Base-by-base conservation (phyloP, 2,329 filamentous ascomycete genomes). In the Colletotrichum sp. region DNA sequence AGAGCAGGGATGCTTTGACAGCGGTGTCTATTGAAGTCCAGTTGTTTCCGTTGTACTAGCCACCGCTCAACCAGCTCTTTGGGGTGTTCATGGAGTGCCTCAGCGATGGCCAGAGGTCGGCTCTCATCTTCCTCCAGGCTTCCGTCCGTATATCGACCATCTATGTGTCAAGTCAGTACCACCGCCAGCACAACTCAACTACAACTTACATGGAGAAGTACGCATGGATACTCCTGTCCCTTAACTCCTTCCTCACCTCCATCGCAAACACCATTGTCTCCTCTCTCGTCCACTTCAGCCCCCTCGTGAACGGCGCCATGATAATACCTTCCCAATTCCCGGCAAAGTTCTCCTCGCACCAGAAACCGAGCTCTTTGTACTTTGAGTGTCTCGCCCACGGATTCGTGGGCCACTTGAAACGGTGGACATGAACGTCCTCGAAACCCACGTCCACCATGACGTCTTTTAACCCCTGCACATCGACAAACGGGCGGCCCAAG, bases 391-490 rank as follows among this genome's bases (percentile, higher is more conserved):
- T 87, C 0, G 89, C 87, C 90, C 90, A 92, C 16, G 84, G 80
- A 78, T 88, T 89, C 36, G 85, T 85, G 1, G 90, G 90, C 82
- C 89, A 87, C 81, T 87, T 88, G 78, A 84, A 88, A 24, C 87
- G 79, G 2, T 85, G 82, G 79, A 90, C 87, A 0, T 82, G 82
- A 1, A 92, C 87, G 71, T 91, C 86, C 69, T 86, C 83, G 77
- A 92, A 92, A 1, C 91, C 91, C 0, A 87, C 88, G n/a, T 88
- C 87, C 12, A 83, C 81, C 80, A 92, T 84, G 67, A 86, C 84
- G 49, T 84, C 81, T 8, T 71, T 71, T 34, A 63, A 8, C 21
- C 85, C 75, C 0, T 84, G 85, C 21, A 79, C 83, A 70, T 89
- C 88, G 63, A 88, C 86, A 60, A 84, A 87, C n/a, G 79, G 81